phyloP scores from a whole-genome alignment of 306 rosid genomes.

The Vigna radiata region DNA sequence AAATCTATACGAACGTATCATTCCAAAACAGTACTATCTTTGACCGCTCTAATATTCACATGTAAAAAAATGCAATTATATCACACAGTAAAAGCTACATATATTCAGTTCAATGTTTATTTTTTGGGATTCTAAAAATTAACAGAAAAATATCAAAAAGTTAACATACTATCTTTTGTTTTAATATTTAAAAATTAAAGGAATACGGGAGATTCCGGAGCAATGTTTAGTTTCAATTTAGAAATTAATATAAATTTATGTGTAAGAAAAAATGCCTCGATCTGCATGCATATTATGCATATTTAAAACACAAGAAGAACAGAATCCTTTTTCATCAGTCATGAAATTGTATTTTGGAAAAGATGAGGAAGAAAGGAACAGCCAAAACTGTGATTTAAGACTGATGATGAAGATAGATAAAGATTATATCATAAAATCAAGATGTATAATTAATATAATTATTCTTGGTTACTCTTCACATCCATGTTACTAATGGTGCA shows the following conservation, averaged over 20 bases:
- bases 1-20: neutral
- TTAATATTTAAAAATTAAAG: neutral
- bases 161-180: neutral
- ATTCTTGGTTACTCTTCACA: neutral
- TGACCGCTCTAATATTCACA: neutral
- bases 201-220: too few species aligned
- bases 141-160: neutral
- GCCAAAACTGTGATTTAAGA: too few species aligned
- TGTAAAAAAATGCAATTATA: neutral
- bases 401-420: neutral
- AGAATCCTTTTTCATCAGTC: neutral
- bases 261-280: neutral
- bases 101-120: neutral
- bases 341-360: neutral
- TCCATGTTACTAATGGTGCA: neutral
- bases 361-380: too few species aligned
- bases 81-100: neutral
- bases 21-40: neutral
- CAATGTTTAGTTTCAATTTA: too few species aligned
- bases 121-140: constrained; percentile 23
- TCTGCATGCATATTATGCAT: neutral
- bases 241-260: neutral
- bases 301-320: neutral
- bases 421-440: neutral
- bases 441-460: neutral